A percentile compares a stretch with the other conserved stretches of the same genome.
phyloP scores from a whole-genome alignment of 2,329 filamentous ascomycete genomes.

The Curvularia spicifera region DNA sequence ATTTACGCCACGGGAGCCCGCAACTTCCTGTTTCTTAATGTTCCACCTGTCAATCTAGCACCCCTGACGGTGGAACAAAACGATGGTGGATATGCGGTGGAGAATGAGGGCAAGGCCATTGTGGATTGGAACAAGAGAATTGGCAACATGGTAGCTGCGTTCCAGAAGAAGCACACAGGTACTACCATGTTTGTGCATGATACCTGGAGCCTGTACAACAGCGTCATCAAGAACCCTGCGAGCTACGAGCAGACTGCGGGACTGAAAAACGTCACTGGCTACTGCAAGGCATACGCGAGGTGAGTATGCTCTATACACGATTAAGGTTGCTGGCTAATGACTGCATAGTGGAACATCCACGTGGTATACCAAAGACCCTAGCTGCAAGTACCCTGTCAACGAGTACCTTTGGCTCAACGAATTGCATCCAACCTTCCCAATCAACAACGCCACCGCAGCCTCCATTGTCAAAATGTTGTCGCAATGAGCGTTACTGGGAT shows the following conservation, averaged over 20 bases:
- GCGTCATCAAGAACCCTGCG: conserved; percentile 61
- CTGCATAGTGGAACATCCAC: conserved; percentile 44
- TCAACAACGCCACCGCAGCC: conserved; percentile 66
- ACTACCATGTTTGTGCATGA: conserved; percentile 61
- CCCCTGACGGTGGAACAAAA: conserved; percentile 53
- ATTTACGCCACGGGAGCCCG: conserved; percentile 56
- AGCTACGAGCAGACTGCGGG: conserved; percentile 58
- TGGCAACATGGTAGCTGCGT: conserved; percentile 49
- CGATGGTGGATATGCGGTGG: conserved; percentile 45
- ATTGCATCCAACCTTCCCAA: conserved; percentile 68
- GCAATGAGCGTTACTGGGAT: background rate
- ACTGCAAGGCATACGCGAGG: conserved; percentile 62
- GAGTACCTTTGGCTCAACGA: conserved; percentile 70
- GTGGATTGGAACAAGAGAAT: conserved; percentile 60
- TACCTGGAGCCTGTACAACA: conserved; percentile 58
- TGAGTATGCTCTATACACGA: conserved; percentile 25
- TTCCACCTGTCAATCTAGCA: conserved; percentile 59
- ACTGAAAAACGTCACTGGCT: conserved; percentile 63
- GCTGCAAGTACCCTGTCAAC: conserved; percentile 63
- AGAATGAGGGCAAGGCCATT: conserved; percentile 54
- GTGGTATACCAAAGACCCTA: conserved; percentile 49
- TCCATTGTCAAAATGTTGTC: conserved; percentile 34
- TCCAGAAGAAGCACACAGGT: conserved; percentile 48
- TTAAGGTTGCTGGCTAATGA: conserved; percentile 7
- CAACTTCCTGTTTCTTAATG: conserved; percentile 58